Percentiles rank a stretch among this genome's conserved stretches.
Conservation (phyloP, 176 grass and related monocot species). For the Bonia amplexicaulis region DNA sequence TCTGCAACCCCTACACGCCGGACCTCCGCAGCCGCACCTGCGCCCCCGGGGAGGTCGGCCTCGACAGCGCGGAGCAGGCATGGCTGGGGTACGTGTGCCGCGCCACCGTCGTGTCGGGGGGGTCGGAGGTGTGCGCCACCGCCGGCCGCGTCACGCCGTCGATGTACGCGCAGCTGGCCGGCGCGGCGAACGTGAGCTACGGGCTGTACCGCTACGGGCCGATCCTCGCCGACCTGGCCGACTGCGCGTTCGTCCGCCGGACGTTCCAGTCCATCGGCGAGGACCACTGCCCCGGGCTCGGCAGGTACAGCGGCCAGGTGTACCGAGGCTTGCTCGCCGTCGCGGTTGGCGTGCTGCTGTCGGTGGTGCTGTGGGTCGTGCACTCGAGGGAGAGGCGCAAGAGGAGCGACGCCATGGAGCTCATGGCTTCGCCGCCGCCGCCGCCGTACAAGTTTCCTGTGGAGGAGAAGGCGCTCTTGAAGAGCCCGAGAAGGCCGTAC, state of each 20-base stretch:
- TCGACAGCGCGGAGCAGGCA: neutral
- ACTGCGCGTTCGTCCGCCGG: constrained; percentile 49
- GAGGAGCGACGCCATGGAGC: constrained; percentile 28
- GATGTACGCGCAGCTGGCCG: constrained; percentile 38
- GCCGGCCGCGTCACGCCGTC: constrained; percentile 36
- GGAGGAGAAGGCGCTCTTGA: constrained; percentile 33
- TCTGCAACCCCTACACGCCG: constrained; percentile 53
- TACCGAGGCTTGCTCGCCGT: constrained; percentile 39
- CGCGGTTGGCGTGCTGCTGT: constrained; percentile 22
- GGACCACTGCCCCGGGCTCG: constrained; percentile 41
- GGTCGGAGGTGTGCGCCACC: constrained; percentile 18
- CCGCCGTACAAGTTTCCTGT: constrained; percentile 7
- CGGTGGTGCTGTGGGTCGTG: constrained; percentile 43
- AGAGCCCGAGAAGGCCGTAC: constrained; percentile 7
- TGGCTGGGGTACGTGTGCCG: constrained; percentile 30
- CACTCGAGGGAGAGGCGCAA: constrained; percentile 34
- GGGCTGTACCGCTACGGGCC: constrained; percentile 44
- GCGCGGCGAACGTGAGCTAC: constrained; percentile 43
- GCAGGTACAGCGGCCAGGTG: constrained; percentile 44
- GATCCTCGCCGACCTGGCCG: constrained; percentile 22
- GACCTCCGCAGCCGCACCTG: constrained; percentile 32
- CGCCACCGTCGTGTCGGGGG: neutral
- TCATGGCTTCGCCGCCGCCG: neutral
- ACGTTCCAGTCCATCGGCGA: constrained; percentile 41
- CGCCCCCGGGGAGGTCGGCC: constrained; percentile 26